Evolutionary conservation across 1,139 yeast species (phyloP).

Genomic region (Geotrichum reessii): DNA sequence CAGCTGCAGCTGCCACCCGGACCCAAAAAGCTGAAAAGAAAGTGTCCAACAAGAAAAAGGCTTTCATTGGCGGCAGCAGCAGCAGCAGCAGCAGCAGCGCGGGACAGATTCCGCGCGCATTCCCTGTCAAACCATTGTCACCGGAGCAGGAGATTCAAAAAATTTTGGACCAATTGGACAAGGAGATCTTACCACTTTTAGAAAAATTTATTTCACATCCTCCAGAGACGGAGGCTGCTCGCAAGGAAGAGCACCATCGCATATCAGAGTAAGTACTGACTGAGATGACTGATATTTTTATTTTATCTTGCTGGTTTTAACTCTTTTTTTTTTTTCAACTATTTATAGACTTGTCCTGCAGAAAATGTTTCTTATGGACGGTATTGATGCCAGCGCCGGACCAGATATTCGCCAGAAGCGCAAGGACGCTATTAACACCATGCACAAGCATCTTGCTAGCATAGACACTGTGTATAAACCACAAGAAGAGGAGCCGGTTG

Average conservation of each 20-base stretch:
- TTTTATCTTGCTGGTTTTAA: background rate
- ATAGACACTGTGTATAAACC: constrained; percentile 29
- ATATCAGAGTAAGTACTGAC: constrained; percentile 31
- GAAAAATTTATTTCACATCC: constrained; percentile 29
- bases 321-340: background rate
- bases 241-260: constrained; percentile 35
- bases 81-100: background rate
- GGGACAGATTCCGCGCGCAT: constrained; percentile 6
- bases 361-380: constrained; percentile 38
- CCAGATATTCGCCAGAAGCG: constrained; percentile 32
- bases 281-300: background rate
- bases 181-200: constrained; percentile 33
- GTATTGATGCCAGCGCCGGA: constrained; percentile 36
- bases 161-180: constrained; percentile 28
- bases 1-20: constrained; percentile 14
- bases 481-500: background rate
- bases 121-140: constrained; percentile 12
- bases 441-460: constrained; percentile 35
- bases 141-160: constrained; percentile 30
- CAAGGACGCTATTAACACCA: constrained; percentile 36
- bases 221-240: constrained; percentile 27
- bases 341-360: constrained; percentile 31
- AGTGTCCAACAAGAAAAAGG: background rate
- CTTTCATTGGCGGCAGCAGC: too few relatives aligned
- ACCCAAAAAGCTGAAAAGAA: background rate